phyloP scores from a whole-genome alignment of 257 asterid genomes.

The Gardenia jasminoides region DNA sequence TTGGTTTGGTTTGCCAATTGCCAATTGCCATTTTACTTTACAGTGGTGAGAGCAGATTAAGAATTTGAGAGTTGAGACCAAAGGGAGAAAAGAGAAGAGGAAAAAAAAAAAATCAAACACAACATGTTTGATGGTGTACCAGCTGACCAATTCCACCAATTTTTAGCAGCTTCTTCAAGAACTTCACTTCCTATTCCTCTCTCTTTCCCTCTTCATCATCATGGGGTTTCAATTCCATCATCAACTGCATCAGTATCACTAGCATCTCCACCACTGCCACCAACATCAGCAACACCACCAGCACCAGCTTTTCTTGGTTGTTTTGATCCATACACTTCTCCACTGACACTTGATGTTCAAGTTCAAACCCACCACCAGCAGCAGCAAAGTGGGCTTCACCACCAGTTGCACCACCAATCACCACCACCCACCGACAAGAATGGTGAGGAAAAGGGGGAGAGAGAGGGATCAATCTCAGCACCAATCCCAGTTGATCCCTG shows the following conservation, averaged over 20 bases:
- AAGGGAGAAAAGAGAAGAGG: slow-evolving; percentile 1
- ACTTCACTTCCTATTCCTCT: slow-evolving; percentile 35
- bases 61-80: neutral
- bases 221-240: slow-evolving; percentile 19
- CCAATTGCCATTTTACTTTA: slow-evolving; percentile 11
- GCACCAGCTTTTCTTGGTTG: slow-evolving; percentile 29
- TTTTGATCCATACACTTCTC: slow-evolving; percentile 43
- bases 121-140: slow-evolving; percentile 65
- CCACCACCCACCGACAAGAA: slow-evolving; percentile 10
- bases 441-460: slow-evolving; percentile 15
- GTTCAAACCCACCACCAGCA: slow-evolving; percentile 23
- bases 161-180: slow-evolving; percentile 46
- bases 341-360: slow-evolving; percentile 10
- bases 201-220: slow-evolving; percentile 37
- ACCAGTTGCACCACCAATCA: slow-evolving; percentile 18
- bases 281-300: slow-evolving; percentile 3
- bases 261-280: neutral
- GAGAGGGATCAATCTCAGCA: slow-evolving; percentile 25
- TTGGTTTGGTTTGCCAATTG: neutral
- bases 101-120: slow-evolving; percentile 1
- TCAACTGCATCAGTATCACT: neutral
- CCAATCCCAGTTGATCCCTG: slow-evolving; percentile 26
- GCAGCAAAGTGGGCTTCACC: neutral
- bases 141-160: slow-evolving; percentile 51
- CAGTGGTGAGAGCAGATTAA: slow-evolving; percentile 6